Evolutionary conservation across 441 rosid genomes (phyloP).

Genomic region (Cnidoscolus chayamansa): DNA sequence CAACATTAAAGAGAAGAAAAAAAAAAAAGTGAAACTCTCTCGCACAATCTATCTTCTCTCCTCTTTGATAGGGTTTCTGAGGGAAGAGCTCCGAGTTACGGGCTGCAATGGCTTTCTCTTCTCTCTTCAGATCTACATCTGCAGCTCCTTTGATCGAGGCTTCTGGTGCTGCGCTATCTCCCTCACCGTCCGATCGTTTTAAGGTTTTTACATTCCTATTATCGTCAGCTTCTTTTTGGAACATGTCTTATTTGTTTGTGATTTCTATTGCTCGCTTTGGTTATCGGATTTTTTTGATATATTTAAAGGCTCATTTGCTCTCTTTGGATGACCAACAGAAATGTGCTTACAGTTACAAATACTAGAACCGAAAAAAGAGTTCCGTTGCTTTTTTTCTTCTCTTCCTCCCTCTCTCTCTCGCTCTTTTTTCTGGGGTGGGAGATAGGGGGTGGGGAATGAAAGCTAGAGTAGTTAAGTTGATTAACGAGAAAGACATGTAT

Average conservation of each 20-base stretch:
- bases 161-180: slow-evolving; percentile 34
- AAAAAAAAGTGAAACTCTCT: no score
- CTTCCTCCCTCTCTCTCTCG: no score
- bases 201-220: slow-evolving; percentile 35
- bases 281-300: not conserved
- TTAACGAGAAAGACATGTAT: not conserved
- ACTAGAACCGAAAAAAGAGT: not conserved
- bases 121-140: slow-evolving; percentile 62
- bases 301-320: not conserved
- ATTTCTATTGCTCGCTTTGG: not conserved
- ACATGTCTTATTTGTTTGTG: not conserved
- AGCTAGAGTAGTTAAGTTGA: not conserved
- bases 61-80: slow-evolving; percentile 21
- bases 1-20: not conserved
- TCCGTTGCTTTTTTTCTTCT: not conserved
- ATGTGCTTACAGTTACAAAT: not conserved
- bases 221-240: not conserved
- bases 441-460: not conserved
- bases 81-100: slow-evolving; percentile 17
- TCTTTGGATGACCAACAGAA: not conserved
- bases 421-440: no score
- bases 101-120: slow-evolving; percentile 55
- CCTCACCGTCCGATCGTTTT: slow-evolving; percentile 40
- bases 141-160: slow-evolving; percentile 34
- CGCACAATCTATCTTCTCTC: slow-evolving; percentile 13